These are phyloP conservation scores for Botryosphaeria dothidea DNA, from an alignment of 2,329 filamentous ascomycete species.

Conservation along the genomic window DNA sequence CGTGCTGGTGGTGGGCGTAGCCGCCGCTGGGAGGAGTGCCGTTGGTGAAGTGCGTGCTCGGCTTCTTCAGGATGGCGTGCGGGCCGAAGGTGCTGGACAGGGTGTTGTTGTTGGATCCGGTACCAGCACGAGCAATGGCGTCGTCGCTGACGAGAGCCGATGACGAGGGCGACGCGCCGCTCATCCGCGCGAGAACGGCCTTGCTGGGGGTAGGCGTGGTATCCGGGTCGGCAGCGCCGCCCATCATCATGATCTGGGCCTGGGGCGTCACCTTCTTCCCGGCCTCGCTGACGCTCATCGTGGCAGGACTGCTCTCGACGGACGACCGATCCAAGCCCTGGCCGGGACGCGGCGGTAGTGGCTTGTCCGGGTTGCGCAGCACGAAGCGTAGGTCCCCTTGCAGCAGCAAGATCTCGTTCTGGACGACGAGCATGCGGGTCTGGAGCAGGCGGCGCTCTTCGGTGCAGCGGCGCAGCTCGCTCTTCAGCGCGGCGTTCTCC, in stretches of 20 bases:
- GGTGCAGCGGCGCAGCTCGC: neutral
- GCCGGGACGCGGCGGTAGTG: neutral
- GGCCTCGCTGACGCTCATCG: no score
- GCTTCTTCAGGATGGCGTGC: neutral
- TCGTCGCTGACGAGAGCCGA: neutral
- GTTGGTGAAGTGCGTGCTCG: neutral
- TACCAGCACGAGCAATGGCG: no score
- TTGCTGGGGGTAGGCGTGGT: neutral
- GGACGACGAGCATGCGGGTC: neutral
- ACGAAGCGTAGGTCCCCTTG: neutral
- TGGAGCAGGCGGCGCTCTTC: neutral
- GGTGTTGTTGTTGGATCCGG: no score
- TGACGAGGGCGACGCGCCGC: neutral
- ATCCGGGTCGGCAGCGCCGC: neutral
- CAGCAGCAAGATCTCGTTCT: neutral
- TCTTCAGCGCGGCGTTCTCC: neutral
- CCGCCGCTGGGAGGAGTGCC: neutral
- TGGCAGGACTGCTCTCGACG: neutral
- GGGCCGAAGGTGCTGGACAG: neutral
- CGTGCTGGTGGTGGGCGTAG: no score
- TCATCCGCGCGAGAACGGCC: neutral
- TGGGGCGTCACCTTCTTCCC: neutral
- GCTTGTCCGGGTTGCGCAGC: neutral
- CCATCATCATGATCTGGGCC: neutral
- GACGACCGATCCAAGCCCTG: neutral